Base-by-base conservation (phyloP, 2,329 filamentous ascomycete genomes). In the Ophiostoma quercus region DNA sequence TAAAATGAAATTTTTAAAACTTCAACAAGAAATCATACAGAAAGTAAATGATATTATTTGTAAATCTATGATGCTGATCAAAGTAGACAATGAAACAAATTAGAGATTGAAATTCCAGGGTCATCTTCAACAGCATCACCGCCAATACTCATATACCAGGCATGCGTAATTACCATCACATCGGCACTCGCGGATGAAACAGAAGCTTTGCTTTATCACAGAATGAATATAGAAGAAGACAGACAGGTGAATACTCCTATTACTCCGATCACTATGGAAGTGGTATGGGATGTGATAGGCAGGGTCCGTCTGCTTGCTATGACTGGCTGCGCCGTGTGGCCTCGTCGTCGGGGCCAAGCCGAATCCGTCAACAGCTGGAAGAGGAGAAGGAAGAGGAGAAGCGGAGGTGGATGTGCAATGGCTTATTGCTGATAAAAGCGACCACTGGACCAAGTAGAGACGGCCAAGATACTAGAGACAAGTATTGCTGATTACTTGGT, bases 81-180 rank as follows among this genome's bases (percentile, higher is more conserved):
- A 41, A 34, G 41, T 6, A 57, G 9, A n/a, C 47, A 8, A 9
- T 57, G 22, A 25, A 57, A 25, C 22, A 25, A 12, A 4, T 11
- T 5, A 25, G n/a, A 12, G 51, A 57, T 11, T 57, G 47, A 54
- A 22, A 57, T 57, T 25, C 51, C n/a, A 57, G 51, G 22, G 9
- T 25, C 51, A 25, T 25, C 9, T 14, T 57, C 51, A 57, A 8
- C 22, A 22, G 9, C 9, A 57, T 25, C 22, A 25, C 51, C 7
- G 22, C 12, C 19, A n/a, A 57, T 25, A 25, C 51, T 25, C 51
- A 57, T 57, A 57, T 57, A 63, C 57, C 29, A 34, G 57, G 12
- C 57, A 34, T 29, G 57, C 57, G 57, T 63, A 63, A 25, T 63
- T 63, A 63, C 19, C 57, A 63, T 32, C 57, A 63, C 57, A 34